Evolutionary conservation across 2,329 filamentous ascomycete genomes (phyloP).

Genomic region (Hymenoscyphus salicellus): DNA sequence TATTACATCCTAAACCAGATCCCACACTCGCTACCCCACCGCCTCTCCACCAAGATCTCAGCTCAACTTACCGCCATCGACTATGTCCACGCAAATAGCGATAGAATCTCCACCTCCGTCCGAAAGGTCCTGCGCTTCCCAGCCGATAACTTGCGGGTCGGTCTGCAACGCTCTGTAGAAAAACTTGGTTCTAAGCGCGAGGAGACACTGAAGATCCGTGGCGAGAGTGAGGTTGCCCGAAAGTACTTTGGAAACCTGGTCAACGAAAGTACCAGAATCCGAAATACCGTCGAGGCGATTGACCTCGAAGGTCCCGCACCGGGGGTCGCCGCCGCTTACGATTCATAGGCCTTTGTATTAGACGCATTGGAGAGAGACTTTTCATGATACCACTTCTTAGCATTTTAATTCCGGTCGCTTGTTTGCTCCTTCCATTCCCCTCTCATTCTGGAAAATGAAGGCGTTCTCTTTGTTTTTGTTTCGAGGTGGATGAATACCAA

Average conservation of each 20-base stretch:
- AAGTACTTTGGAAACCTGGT: slow-evolving; percentile 91
- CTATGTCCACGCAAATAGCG: slow-evolving; percentile 86
- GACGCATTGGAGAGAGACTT: background rate
- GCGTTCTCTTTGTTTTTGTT: background rate
- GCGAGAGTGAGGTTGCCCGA: slow-evolving; percentile 79
- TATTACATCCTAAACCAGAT: slow-evolving; percentile 85
- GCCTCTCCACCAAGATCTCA: slow-evolving; percentile 80
- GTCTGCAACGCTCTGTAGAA: slow-evolving; percentile 81
- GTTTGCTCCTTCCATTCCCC: background rate
- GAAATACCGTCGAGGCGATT: slow-evolving; percentile 37
- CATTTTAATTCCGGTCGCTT: background rate
- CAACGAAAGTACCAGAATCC: slow-evolving; percentile 57
- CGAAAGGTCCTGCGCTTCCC: slow-evolving; percentile 86
- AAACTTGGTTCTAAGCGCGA: slow-evolving; percentile 75
- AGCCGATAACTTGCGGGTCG: slow-evolving; percentile 78
- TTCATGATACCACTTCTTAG: slow-evolving; percentile 5
- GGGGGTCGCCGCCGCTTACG: slow-evolving; percentile 35
- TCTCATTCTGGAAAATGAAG: slow-evolving; percentile 2
- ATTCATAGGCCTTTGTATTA: slow-evolving; percentile 24
- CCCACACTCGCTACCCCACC: slow-evolving; percentile 81
- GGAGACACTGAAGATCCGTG: slow-evolving; percentile 76
- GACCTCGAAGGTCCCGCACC: slow-evolving; percentile 37
- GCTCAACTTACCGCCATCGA: slow-evolving; percentile 77
- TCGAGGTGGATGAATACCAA: background rate
- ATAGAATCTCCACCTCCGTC: slow-evolving; percentile 79